These are phyloP conservation scores for Aureobasidium sp. DNA, from an alignment of 2,329 filamentous ascomycete genomes.

Conservation along the genomic window DNA sequence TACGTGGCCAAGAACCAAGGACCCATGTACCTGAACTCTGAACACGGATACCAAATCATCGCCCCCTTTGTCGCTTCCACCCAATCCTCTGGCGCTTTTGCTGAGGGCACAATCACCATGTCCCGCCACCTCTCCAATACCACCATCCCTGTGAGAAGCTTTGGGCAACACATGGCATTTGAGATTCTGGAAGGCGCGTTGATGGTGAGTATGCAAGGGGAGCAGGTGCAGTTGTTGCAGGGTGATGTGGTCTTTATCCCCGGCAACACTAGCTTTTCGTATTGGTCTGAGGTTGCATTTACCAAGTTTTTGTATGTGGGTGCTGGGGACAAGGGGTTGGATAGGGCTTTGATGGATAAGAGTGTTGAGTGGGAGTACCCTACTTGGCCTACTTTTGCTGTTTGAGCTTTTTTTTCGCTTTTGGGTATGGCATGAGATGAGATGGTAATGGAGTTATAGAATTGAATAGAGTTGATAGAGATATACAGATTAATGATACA, in stretches of 20 bases:
- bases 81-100: constrained; percentile 35
- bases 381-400: constrained; percentile 6
- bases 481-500: no score
- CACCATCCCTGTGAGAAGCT: constrained; percentile 22
- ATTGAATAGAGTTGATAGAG: background rate
- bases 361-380: constrained; percentile 7
- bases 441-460: background rate
- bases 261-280: background rate
- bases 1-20: constrained; percentile 43
- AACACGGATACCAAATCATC: constrained; percentile 36
- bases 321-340: constrained; percentile 1
- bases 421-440: background rate
- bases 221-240: background rate
- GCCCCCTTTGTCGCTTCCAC: constrained; percentile 37
- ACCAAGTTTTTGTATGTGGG: constrained; percentile 13
- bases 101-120: constrained; percentile 39
- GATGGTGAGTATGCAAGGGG: background rate
- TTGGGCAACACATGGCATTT: constrained; percentile 22
- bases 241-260: constrained; percentile 14
- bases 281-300: constrained; percentile 10
- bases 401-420: background rate
- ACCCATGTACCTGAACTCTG: constrained; percentile 39
- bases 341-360: background rate
- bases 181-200: constrained; percentile 7
- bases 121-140: constrained; percentile 23